Base-by-base conservation (phyloP, 305 asterid species). In the Fraxinus greggii region DNA sequence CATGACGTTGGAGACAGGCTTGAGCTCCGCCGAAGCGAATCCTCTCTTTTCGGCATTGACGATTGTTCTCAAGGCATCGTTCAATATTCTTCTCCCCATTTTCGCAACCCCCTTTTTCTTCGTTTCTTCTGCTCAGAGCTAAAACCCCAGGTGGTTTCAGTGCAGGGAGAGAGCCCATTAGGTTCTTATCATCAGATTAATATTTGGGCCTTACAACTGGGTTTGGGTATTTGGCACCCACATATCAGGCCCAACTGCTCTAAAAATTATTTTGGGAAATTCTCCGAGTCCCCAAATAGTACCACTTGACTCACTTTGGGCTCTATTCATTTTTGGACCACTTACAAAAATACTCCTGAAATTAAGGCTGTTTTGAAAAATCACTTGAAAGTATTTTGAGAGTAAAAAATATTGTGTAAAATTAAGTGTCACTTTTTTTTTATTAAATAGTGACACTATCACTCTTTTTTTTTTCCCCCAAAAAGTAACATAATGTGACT, bases 21-120 rank as follows among this genome's bases (percentile, higher is more conserved):
- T 86, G 29, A 96, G 98, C 85, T 93, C 91, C 48, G 98, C 84
- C 0, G 99, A 89, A 48, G 97, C 97, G 75, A 96, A 96, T 10
- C 97, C 95, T 87, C 99, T 90, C 88, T 84, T 94, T 82, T 94
- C 97, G 15, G 99, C 99, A 85, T 94, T 94, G 3, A 96, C 98
- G 5, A 96, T 92, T 5, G 93, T 93, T 81, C 97, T 83, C 92
- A 96, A 82, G 17, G 98, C 98, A 32, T 96, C 95, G 89, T 93
- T 94, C 86, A 96, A 82, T 35, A 96, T 94, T 79, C 95, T 89
- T 87, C 98, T 89, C 72, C 98, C 99, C 99, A 94, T 93, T 83
- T 65, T 51, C 38, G 24, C 67, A 38, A 17, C 7, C 23, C 75
- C 28, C 48, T 80, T 73, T 77, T 29, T 45, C 63, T 70, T 21